These are phyloP conservation scores for Pseudogymnoascus sp. DNA, from an alignment of 2,329 filamentous ascomycete genomes.

Conservation along the genomic window DNA sequence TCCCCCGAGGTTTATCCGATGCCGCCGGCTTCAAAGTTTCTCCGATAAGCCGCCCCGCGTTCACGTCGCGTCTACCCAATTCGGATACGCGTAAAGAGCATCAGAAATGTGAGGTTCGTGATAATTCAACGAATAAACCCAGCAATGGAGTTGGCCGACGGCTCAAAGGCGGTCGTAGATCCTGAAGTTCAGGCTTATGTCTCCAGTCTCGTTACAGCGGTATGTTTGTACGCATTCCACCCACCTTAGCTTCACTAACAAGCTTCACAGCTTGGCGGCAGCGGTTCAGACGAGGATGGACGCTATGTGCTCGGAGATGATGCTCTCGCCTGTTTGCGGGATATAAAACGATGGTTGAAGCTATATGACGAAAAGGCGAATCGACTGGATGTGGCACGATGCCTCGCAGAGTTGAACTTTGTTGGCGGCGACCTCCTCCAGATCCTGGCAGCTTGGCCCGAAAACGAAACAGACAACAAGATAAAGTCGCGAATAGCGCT, in stretches of 20 bases:
- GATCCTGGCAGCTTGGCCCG: constrained; percentile 76
- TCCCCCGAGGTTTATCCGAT: background rate
- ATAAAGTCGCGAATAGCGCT: constrained; percentile 73
- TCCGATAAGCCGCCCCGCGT: constrained; percentile 1
- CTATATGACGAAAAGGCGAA: constrained; percentile 91
- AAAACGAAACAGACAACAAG: constrained; percentile 62
- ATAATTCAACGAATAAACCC: constrained; percentile 6
- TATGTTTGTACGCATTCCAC: constrained; percentile 32
- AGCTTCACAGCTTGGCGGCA: constrained; percentile 67
- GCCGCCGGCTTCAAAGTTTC: background rate
- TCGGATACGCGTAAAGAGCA: constrained; percentile 13
- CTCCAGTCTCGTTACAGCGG: constrained; percentile 86
- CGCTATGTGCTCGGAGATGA: constrained; percentile 88
- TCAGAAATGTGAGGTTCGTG: background rate
- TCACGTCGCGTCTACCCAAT: constrained; percentile 7
- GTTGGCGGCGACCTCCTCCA: constrained; percentile 82
- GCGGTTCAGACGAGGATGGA: constrained; percentile 69
- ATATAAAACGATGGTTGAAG: constrained; percentile 91
- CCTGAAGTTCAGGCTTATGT: constrained; percentile 90
- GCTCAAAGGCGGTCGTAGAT: constrained; percentile 60
- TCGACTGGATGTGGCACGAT: constrained; percentile 89
- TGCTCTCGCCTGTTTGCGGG: constrained; percentile 81
- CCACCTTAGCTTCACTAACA: constrained; percentile 16
- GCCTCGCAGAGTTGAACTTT: constrained; percentile 85
- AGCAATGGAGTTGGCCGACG: constrained; percentile 49